Base-by-base conservation (phyloP, 768 basidiomycete species). In the Wakefieldia striispora region DNA sequence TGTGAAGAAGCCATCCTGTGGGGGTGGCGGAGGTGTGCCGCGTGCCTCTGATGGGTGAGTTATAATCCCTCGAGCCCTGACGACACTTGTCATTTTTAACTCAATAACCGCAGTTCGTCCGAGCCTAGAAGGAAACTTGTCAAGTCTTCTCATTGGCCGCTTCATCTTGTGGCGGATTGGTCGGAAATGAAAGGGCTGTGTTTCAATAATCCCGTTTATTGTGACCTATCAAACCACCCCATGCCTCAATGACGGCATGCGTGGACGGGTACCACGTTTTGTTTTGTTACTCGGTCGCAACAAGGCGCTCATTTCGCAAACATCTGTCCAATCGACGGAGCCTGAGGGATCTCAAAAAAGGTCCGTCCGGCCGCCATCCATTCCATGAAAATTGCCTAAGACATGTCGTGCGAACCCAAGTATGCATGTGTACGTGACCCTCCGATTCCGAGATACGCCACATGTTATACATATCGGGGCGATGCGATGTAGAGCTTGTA, bases 71-170 rank as follows among this genome's bases (percentile, higher is more conserved):
- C 34, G n/a, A 31, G 13, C 20, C 7, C 17, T 19, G 27, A 9
- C 24, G 34, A 21, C 47, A n/a, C 29, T 33, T 7, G 31, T 33
- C 31, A 33, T 24, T 14, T 27, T 33, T 33, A 33, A 33, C 31
- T 29, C 31, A 33, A 40, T 14, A 14, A 20, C 46, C 50, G 50
- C 50, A 49, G 27, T 41, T 21, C 9, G 20, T 36, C 45, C 47
- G 40, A 26, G 13, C 5, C 9, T 35, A 24, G 45, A 23, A 27
- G 21, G 12, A 23, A 21, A 20, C 21, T 12, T 6, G 12, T 47
- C 35, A 14, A 21, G 14, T 19, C 31, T 13, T 6, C 31, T 13
- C 14, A 33, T 33, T 33, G 31, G 31, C 31, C 7, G 6, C 6
- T 33, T 20, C 35, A 27, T 39, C 16, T 29, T 34, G 11, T 35